These are phyloP conservation scores for Penicillium flavigenum DNA, from an alignment of 495 filamentous ascomycete genomes.

Conservation along the genomic window DNA sequence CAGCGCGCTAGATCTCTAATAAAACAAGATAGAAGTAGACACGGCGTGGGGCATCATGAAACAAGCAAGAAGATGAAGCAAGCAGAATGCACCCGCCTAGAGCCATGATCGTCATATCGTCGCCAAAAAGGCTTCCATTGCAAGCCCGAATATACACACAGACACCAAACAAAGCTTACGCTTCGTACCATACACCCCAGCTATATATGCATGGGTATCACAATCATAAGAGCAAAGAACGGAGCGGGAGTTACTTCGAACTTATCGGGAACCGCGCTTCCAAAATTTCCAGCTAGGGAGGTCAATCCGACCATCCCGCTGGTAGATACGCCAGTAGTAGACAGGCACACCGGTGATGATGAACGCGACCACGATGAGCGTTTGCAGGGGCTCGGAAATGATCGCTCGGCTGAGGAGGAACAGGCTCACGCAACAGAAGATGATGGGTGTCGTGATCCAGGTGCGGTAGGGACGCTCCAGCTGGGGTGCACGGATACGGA, in stretches of 20 bases:
- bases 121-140: slow-evolving; percentile 8
- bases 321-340: slow-evolving; percentile 81
- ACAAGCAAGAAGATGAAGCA: slow-evolving; percentile 13
- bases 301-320: slow-evolving; percentile 45
- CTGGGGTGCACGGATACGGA: slow-evolving; percentile 83
- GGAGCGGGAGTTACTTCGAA: background rate
- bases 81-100: slow-evolving; percentile 14
- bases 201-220: slow-evolving; percentile 38
- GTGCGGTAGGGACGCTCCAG: slow-evolving; percentile 88
- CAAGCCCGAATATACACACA: slow-evolving; percentile 2
- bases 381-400: slow-evolving; percentile 87
- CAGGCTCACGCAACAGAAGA: slow-evolving; percentile 96
- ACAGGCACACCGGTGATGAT: slow-evolving; percentile 80
- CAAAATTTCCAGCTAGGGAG: slow-evolving; percentile 61
- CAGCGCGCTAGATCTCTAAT: slow-evolving; percentile 3
- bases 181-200: slow-evolving; percentile 24
- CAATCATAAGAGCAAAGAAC: slow-evolving; percentile 15
- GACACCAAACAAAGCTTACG: slow-evolving; percentile 15
- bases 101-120: slow-evolving; percentile 29
- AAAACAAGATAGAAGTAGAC: slow-evolving; percentile 12
- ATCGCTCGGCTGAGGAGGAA: slow-evolving; percentile 86
- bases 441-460: slow-evolving; percentile 95
- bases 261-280: slow-evolving; percentile 41
- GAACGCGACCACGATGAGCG: slow-evolving; percentile 79
- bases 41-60: slow-evolving; percentile 14